These are phyloP conservation scores for Xylaria cubensis DNA, from an alignment of 495 filamentous ascomycete genomes.

Conservation along the genomic window DNA sequence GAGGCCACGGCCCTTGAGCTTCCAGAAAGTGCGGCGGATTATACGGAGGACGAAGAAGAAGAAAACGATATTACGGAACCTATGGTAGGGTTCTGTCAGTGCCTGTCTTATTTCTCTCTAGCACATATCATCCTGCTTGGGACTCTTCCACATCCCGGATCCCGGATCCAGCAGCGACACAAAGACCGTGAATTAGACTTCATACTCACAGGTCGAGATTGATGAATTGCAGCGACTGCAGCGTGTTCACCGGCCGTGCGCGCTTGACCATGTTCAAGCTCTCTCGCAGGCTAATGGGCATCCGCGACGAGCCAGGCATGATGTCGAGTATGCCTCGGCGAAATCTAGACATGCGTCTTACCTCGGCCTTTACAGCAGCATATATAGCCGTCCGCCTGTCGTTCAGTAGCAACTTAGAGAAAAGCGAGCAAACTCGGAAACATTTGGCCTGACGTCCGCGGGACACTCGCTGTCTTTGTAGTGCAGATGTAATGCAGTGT, in stretches of 20 bases:
- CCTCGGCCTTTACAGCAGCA: constrained; percentile 7
- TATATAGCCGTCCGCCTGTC: neutral
- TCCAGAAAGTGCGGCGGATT: constrained; percentile 78
- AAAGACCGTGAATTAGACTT: neutral
- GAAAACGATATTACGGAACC: constrained; percentile 88
- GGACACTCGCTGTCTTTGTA: constrained; percentile 6
- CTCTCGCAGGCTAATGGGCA: constrained; percentile 70
- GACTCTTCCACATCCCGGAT: neutral
- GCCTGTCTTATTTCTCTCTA: neutral
- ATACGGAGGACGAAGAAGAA: constrained; percentile 88
- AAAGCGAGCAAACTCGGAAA: neutral
- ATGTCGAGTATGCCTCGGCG: constrained; percentile 30
- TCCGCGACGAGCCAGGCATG: constrained; percentile 70
- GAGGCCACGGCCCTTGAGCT: constrained; percentile 86
- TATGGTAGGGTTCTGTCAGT: constrained; percentile 40
- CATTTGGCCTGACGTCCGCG: constrained; percentile 10
- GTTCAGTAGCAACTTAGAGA: neutral
- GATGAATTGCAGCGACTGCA: constrained; percentile 57
- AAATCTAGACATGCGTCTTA: constrained; percentile 11
- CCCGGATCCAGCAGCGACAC: neutral
- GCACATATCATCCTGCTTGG: neutral
- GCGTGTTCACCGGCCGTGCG: constrained; percentile 59
- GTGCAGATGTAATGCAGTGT: neutral
- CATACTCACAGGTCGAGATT: constrained; percentile 82
- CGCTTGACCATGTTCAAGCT: constrained; percentile 63